Evolutionary conservation across 169 alveolate species (phyloP), one percentile per base, ranked within the genome.

Genomic region (Plasmodium blacklocki): DNA sequence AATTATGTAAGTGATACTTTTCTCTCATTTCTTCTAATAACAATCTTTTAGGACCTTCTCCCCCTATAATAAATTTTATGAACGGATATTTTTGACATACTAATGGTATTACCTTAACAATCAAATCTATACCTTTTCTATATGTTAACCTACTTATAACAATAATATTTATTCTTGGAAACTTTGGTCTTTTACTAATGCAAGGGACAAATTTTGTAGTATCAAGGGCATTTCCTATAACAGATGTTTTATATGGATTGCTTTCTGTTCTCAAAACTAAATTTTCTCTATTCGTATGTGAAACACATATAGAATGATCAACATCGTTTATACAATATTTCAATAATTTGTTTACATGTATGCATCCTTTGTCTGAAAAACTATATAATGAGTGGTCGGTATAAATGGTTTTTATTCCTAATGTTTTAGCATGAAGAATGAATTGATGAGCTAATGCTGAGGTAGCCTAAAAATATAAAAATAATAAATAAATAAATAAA

Each of bases 301-400:
- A 97, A 3, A 98, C 99, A 62, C 99, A 95, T 73, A 98, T 96
- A 26, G 97, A 94, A 86, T 98, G 98, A 93, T 98, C 99, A 3
- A 66, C 64, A 43, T 89, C 91, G 0, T 88, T 56, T 14, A 71
- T 54, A 59, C 89, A 64, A 62, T 94, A 88, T 78, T 95, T 95
- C 58, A 96, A 67, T 47, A 98, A 95, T 93, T 97, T 97, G 88
- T 97, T 97, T 15, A 97, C 93, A 86, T 97, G 98, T n/a, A 98
- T 97, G 74, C 98, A 97, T 23, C 99, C 99, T 9, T 96, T 93
- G 88, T 98, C 99, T 15, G 98, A 94, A 85, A 98, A 98, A 52
- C 99, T 99, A 93, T 97, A 99, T 73, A 98, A 95, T n/a, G 99
- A 98, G 95, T 99, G 99, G 91, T 99, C 99, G 9, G 99, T 98